phyloP scores from a whole-genome alignment of 495 filamentous ascomycete species.

The Tuber melanosporum region DNA sequence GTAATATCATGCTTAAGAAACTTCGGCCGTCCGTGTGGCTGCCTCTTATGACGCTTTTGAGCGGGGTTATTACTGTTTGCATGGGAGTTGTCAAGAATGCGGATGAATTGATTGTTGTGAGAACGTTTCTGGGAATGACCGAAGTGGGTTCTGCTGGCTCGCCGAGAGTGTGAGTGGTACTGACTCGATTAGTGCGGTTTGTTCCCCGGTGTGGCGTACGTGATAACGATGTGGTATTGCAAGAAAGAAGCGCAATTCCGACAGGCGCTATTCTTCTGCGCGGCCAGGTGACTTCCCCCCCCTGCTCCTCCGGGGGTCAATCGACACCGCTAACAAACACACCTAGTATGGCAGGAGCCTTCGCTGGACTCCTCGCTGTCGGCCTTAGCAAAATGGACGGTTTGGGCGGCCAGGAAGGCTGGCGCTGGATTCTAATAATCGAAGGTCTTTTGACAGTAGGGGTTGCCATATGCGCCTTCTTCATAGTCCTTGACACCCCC shows the following conservation, averaged over 20 bases:
- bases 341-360: constrained; percentile 58
- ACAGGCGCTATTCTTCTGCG: constrained; percentile 47
- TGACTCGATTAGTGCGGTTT: constrained; percentile 46
- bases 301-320: background rate
- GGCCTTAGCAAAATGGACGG: constrained; percentile 61
- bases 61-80: constrained; percentile 52
- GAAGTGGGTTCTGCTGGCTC: constrained; percentile 46
- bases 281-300: constrained; percentile 21
- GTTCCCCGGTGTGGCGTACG: constrained; percentile 68
- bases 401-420: constrained; percentile 57
- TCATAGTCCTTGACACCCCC: constrained; percentile 56
- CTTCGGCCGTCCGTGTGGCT: constrained; percentile 62
- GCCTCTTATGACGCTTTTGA: constrained; percentile 58
- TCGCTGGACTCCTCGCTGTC: constrained; percentile 61
- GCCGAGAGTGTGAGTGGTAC: background rate
- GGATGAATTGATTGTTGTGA: constrained; percentile 54
- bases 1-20: constrained; percentile 63
- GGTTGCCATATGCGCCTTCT: constrained; percentile 48
- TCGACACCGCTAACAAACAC: constrained; percentile 39
- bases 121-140: constrained; percentile 60
- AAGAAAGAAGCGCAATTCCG: constrained; percentile 59
- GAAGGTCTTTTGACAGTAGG: constrained; percentile 53
- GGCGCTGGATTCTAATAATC: constrained; percentile 70
- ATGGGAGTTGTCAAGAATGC: constrained; percentile 65
- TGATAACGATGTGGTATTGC: constrained; percentile 69